A percentile compares a stretch with the other conserved stretches of the same genome.
phyloP scores from a whole-genome alignment of 495 filamentous ascomycete species.

The Neurospora sp. region DNA sequence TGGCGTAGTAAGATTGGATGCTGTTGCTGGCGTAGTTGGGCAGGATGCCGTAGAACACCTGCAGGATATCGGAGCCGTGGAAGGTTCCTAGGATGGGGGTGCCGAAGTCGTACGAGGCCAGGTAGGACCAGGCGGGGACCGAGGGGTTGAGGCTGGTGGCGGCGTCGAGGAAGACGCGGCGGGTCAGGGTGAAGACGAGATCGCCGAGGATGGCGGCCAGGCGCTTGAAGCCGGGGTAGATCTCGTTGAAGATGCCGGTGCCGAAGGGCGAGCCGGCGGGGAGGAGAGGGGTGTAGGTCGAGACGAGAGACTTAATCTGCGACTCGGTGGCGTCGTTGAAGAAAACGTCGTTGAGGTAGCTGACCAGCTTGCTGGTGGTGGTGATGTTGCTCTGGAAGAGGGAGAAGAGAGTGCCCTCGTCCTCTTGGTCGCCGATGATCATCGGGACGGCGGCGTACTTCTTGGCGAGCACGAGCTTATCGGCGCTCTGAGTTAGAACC shows the following conservation, averaged over 20 bases:
- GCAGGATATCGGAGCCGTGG: slow-evolving; percentile 56
- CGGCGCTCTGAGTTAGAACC: slow-evolving; percentile 45
- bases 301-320: slow-evolving; percentile 43
- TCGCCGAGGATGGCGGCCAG: slow-evolving; percentile 68
- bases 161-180: slow-evolving; percentile 44
- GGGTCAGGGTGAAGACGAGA: slow-evolving; percentile 52
- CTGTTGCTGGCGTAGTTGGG: slow-evolving; percentile 51
- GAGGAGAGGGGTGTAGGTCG: slow-evolving; percentile 41
- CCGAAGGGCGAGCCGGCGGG: slow-evolving; percentile 54
- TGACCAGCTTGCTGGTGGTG: slow-evolving; percentile 42
- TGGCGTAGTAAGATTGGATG: slow-evolving; percentile 54
- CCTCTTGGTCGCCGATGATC: slow-evolving; percentile 51
- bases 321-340: slow-evolving; percentile 40
- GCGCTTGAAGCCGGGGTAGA: slow-evolving; percentile 68
- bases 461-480: slow-evolving; percentile 35
- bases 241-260: slow-evolving; percentile 50
- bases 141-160: slow-evolving; percentile 34
- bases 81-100: slow-evolving; percentile 64
- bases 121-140: slow-evolving; percentile 61
- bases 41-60: slow-evolving; percentile 52
- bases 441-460: slow-evolving; percentile 49
- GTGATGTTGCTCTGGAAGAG: slow-evolving; percentile 57
- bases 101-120: slow-evolving; percentile 55
- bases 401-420: slow-evolving; percentile 50
- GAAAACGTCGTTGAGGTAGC: slow-evolving; percentile 48